These are phyloP conservation scores for Arthrobotrys conoides DNA, from an alignment of 2,329 filamentous ascomycete species.

Conservation along the genomic window DNA sequence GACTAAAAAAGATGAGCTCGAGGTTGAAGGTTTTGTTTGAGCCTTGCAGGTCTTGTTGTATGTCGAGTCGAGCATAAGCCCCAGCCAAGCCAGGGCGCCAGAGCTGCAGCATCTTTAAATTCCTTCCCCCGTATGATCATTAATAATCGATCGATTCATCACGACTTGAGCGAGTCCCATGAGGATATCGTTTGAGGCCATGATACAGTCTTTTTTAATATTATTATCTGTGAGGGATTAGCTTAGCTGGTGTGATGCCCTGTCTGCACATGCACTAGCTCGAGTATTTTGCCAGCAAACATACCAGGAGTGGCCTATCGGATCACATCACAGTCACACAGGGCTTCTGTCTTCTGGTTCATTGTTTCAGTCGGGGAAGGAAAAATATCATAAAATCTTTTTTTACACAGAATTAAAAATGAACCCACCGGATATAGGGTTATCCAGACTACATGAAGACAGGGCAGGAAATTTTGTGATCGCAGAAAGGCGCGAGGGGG, in stretches of 20 bases:
- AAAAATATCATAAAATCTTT: conserved; percentile 9
- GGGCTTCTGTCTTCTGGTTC: conserved; percentile 23
- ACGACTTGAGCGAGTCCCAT: not conserved
- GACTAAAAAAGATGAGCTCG: not conserved
- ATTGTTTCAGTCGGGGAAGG: conserved; percentile 19
- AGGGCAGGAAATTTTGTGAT: conserved; percentile 10
- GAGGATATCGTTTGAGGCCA: conserved; percentile 12
- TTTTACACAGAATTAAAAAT: not conserved
- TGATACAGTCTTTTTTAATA: conserved; percentile 33
- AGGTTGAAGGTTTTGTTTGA: conserved; percentile 14
- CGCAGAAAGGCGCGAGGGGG: conserved; percentile 10
- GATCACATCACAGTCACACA: conserved; percentile 46
- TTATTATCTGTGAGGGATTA: conserved; percentile 29
- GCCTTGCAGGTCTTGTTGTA: conserved; percentile 15
- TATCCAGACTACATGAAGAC: conserved; percentile 21
- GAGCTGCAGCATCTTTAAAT: conserved; percentile 1
- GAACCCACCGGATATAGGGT: conserved; percentile 2
- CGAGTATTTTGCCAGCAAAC: conserved; percentile 4
- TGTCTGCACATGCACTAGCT: not conserved
- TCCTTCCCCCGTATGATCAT: not conserved
- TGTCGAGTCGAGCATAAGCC: not conserved
- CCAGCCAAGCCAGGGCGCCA: conserved; percentile 7
- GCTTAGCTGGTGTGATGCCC: conserved; percentile 29
- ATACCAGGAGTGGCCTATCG: conserved; percentile 27
- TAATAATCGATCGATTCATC: conserved; percentile 2